phyloP scores from a whole-genome alignment of 2,329 filamentous ascomycete species.

The Penicillium sp. region DNA sequence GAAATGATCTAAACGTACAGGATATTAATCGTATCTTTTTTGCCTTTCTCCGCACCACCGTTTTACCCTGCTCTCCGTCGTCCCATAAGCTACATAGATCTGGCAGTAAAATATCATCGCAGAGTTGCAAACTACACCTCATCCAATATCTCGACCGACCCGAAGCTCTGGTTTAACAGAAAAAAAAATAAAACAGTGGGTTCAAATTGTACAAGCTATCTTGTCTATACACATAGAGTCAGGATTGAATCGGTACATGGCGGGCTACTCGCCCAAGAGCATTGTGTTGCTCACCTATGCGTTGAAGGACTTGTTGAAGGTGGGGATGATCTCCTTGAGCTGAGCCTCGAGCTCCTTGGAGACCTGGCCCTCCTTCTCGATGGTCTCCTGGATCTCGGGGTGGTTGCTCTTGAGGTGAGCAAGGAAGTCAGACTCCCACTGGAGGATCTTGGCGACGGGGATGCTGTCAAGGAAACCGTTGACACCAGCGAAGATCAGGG shows the following conservation, averaged over 20 bases:
- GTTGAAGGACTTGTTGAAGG: slow-evolving; percentile 89
- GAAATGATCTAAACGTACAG: slow-evolving; percentile 38
- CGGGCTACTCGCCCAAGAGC: too few species aligned
- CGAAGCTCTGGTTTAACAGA: too few species aligned
- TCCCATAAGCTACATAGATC: too few species aligned
- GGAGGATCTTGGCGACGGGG: slow-evolving; percentile 80
- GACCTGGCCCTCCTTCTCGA: slow-evolving; percentile 90
- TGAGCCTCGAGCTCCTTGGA: slow-evolving; percentile 73
- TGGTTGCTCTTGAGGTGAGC: slow-evolving; percentile 86
- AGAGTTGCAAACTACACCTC: too few species aligned
- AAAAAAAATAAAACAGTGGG: slow-evolving; percentile 35
- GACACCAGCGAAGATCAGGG: slow-evolving; percentile 97
- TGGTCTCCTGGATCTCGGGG: slow-evolving; percentile 68
- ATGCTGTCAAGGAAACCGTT: slow-evolving; percentile 87
- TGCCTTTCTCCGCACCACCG: too few species aligned
- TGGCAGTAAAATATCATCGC: too few species aligned
- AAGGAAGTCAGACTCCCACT: slow-evolving; percentile 93
- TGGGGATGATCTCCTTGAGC: slow-evolving; percentile 60
- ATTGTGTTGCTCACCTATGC: slow-evolving; percentile 36
- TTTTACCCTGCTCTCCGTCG: too few species aligned
- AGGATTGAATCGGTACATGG: too few species aligned
- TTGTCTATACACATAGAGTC: slow-evolving; percentile 39
- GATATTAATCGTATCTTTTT: slow-evolving; percentile 37
- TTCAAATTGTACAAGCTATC: slow-evolving; percentile 41
- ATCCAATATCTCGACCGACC: too few species aligned